phyloP scores from a whole-genome alignment of 2,329 filamentous ascomycete species.

The Clarireedia monteithiana region DNA sequence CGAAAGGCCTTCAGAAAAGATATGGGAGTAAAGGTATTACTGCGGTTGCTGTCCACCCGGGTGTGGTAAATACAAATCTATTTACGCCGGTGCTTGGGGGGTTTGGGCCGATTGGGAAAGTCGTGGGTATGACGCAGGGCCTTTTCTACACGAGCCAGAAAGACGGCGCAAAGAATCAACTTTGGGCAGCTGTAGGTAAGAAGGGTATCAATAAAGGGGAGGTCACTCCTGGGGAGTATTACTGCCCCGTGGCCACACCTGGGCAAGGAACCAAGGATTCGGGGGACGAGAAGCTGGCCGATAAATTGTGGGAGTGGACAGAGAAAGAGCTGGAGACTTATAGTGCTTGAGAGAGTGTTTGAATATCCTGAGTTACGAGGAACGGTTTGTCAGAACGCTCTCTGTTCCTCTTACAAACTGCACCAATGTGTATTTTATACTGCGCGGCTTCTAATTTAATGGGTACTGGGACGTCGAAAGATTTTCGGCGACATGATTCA shows the following conservation, averaged over 20 bases:
- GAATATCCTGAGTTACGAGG: not conserved
- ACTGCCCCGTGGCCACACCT: slow-evolving; percentile 32
- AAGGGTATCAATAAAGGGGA: slow-evolving; percentile 17
- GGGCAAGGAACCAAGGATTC: slow-evolving; percentile 18
- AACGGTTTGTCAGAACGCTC: too few species aligned
- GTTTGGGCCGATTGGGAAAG: not conserved
- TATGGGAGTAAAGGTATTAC: slow-evolving; percentile 31
- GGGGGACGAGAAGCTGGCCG: slow-evolving; percentile 25
- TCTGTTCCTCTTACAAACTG: too few species aligned
- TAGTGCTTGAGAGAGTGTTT: not conserved
- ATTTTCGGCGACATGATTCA: too few species aligned
- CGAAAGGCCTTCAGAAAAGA: slow-evolving; percentile 32
- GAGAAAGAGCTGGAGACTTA: slow-evolving; percentile 23
- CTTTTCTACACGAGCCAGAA: slow-evolving; percentile 4
- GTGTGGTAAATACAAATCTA: slow-evolving; percentile 19
- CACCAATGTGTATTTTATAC: too few species aligned
- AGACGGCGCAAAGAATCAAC: slow-evolving; percentile 34
- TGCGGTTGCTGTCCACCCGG: slow-evolving; percentile 35
- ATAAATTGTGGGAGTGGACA: slow-evolving; percentile 31
- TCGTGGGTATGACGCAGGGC: not conserved
- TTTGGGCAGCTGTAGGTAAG: slow-evolving; percentile 32
- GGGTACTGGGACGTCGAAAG: too few species aligned
- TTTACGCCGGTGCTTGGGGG: not conserved
- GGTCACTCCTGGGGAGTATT: slow-evolving; percentile 30
- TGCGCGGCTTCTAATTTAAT: too few species aligned